phyloP scores from a whole-genome alignment of 371 early-diverging fungal species.

The Synchytrium microbalum region DNA sequence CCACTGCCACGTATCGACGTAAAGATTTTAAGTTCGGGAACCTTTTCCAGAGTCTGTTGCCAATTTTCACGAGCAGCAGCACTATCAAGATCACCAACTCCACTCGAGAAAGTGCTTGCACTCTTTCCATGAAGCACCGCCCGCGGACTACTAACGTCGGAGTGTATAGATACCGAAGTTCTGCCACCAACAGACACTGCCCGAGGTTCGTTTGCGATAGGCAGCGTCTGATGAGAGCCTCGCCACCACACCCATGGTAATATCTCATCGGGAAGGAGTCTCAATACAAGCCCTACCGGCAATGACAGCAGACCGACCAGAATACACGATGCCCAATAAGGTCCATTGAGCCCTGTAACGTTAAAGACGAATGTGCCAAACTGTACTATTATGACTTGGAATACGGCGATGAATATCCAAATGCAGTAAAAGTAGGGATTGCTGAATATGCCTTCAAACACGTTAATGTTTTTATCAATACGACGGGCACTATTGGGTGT shows the following conservation, averaged over 20 bases:
- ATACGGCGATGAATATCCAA: slow-evolving; percentile 55
- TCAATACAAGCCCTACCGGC: slow-evolving; percentile 60
- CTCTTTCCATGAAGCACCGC: not conserved
- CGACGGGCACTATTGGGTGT: slow-evolving; percentile 1
- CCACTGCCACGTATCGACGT: not conserved
- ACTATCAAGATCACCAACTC: not conserved
- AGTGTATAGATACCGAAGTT: not conserved
- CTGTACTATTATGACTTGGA: slow-evolving; percentile 78
- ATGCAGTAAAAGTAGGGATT: slow-evolving; percentile 74
- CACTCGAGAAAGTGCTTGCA: not conserved
- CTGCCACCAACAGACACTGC: not conserved
- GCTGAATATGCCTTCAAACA: slow-evolving; percentile 67
- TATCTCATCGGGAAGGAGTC: slow-evolving; percentile 28
- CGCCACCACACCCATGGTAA: slow-evolving; percentile 1
- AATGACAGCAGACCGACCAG: slow-evolving; percentile 56
- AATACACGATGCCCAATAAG: slow-evolving; percentile 62
- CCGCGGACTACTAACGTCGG: not conserved
- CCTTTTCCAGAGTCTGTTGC: not conserved
- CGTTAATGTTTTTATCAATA: slow-evolving; percentile 54
- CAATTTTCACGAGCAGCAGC: not conserved
- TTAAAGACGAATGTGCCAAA: slow-evolving; percentile 88
- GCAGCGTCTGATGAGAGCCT: not conserved
- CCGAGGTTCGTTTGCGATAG: not conserved
- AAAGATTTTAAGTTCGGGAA: not conserved
- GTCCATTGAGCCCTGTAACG: slow-evolving; percentile 61